Evolutionary conservation across 108 stramenopile genomes (phyloP).

Genomic region (Discostella pseudostelligera): DNA sequence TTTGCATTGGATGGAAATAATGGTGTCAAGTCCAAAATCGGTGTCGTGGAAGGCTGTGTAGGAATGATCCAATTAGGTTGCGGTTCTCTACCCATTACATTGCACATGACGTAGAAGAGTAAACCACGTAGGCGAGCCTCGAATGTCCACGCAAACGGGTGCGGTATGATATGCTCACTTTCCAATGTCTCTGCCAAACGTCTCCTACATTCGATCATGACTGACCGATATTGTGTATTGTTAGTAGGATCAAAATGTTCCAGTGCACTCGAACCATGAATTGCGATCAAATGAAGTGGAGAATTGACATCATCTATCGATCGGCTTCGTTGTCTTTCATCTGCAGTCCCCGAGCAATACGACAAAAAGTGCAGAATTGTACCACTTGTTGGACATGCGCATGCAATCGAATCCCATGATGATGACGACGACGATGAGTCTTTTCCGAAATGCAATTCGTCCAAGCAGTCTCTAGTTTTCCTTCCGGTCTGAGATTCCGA

Average conservation of each 20-base stretch:
- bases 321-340: background rate
- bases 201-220: slow-evolving; percentile 12
- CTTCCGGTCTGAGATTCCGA: slow-evolving; percentile 10
- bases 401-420: slow-evolving; percentile 57
- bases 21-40: slow-evolving; percentile 16
- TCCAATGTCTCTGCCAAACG: slow-evolving; percentile 23
- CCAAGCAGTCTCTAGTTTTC: slow-evolving; percentile 20
- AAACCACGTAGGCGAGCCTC: slow-evolving; percentile 26
- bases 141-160: background rate
- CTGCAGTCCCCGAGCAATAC: background rate
- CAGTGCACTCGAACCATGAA: slow-evolving; percentile 13
- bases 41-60: slow-evolving; percentile 6
- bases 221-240: background rate
- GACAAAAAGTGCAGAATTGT: slow-evolving; percentile 64
- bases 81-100: slow-evolving; percentile 11
- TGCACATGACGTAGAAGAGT: background rate
- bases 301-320: background rate
- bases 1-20: slow-evolving; percentile 4
- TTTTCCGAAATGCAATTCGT: slow-evolving; percentile 40
- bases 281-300: slow-evolving; percentile 19
- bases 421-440: slow-evolving; percentile 32
- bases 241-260: too few species aligned
- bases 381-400: slow-evolving; percentile 49
- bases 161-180: slow-evolving; percentile 1
- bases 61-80: slow-evolving; percentile 26